These are phyloP conservation scores for Agrocybe pediades DNA, from an alignment of 768 basidiomycete genomes.

Conservation along the genomic window DNA sequence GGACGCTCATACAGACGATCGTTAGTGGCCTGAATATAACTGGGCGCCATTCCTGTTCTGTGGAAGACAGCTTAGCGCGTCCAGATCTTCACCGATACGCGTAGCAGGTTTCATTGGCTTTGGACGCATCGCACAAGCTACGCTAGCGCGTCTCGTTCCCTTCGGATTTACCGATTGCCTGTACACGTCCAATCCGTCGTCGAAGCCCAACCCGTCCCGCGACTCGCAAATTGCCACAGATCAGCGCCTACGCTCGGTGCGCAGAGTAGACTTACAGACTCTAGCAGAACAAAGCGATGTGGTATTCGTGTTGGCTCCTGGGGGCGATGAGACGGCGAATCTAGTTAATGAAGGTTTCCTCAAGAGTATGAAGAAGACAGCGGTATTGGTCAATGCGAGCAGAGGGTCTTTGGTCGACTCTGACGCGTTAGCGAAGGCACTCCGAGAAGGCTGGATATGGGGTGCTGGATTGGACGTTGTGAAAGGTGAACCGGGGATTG, in stretches of 20 bases:
- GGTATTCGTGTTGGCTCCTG: slow-evolving; percentile 81
- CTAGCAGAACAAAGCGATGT: slow-evolving; percentile 83
- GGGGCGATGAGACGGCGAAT: slow-evolving; percentile 69
- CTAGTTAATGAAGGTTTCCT: slow-evolving; percentile 75
- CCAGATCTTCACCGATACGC: slow-evolving; percentile 47
- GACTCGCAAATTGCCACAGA: slow-evolving; percentile 32
- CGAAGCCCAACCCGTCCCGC: slow-evolving; percentile 45
- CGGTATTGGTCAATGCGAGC: slow-evolving; percentile 82
- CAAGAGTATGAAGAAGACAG: slow-evolving; percentile 80
- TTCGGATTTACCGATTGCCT: slow-evolving; percentile 80
- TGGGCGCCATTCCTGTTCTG: slow-evolving; percentile 89
- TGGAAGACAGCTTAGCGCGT: slow-evolving; percentile 76
- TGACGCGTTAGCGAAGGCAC: slow-evolving; percentile 80
- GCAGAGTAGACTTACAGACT: slow-evolving; percentile 61
- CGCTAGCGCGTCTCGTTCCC: slow-evolving; percentile 73
- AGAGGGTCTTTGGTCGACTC: slow-evolving; percentile 91
- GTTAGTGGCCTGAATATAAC: slow-evolving; percentile 74
- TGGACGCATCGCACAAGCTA: slow-evolving; percentile 89
- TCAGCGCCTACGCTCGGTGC: slow-evolving; percentile 42
- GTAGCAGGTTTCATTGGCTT: slow-evolving; percentile 94
- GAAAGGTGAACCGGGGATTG: slow-evolving; percentile 85
- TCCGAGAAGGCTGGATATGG: slow-evolving; percentile 80
- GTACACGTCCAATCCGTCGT: slow-evolving; percentile 63
- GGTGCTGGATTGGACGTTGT: slow-evolving; percentile 94
- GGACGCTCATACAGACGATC: no score